A percentile compares a stretch with the other conserved stretches of the same genome.
These are phyloP conservation scores for Endotrypanum monterogeii DNA, from an alignment of 208 protist genomes.

Conservation along the genomic window DNA sequence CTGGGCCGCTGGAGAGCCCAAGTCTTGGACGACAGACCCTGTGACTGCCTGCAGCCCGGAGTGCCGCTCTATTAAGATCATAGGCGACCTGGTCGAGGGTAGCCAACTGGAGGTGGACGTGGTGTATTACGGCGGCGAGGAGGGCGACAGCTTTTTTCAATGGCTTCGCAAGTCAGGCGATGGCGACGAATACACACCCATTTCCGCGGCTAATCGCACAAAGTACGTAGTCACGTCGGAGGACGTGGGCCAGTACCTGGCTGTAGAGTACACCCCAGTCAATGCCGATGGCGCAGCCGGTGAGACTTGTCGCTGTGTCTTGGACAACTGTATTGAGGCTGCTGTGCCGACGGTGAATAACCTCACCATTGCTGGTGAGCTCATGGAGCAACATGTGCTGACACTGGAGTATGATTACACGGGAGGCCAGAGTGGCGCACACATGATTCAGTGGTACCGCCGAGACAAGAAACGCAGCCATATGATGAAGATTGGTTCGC, in stretches of 20 bases:
- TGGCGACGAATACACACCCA: constrained; percentile 74
- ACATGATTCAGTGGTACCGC: constrained; percentile 92
- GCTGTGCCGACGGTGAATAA: constrained; percentile 55
- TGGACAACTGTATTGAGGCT: constrained; percentile 86
- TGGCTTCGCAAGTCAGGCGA: constrained; percentile 82
- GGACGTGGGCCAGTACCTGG: constrained; percentile 88
- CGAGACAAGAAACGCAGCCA: constrained; percentile 46
- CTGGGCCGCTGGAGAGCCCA: constrained; percentile 87
- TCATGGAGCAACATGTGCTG: constrained; percentile 75
- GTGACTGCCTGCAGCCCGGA: constrained; percentile 72
- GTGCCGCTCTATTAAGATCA: constrained; percentile 91
- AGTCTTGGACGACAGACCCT: constrained; percentile 61
- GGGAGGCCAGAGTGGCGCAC: constrained; percentile 77
- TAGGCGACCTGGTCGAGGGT: constrained; percentile 86
- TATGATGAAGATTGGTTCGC: constrained; percentile 61
- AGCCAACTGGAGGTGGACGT: constrained; percentile 83
- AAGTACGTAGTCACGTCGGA: constrained; percentile 78
- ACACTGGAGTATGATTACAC: constrained; percentile 83
- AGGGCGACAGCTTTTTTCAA: constrained; percentile 89
- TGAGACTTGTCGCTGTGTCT: constrained; percentile 89
- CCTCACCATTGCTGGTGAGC: constrained; percentile 70
- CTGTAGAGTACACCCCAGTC: constrained; percentile 92
- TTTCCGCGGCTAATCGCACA: constrained; percentile 76
- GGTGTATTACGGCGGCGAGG: constrained; percentile 83
- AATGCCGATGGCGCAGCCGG: constrained; percentile 82